Base-by-base conservation (phyloP, 2,329 filamentous ascomycete species). In the Phaeosphaeria sp. region DNA sequence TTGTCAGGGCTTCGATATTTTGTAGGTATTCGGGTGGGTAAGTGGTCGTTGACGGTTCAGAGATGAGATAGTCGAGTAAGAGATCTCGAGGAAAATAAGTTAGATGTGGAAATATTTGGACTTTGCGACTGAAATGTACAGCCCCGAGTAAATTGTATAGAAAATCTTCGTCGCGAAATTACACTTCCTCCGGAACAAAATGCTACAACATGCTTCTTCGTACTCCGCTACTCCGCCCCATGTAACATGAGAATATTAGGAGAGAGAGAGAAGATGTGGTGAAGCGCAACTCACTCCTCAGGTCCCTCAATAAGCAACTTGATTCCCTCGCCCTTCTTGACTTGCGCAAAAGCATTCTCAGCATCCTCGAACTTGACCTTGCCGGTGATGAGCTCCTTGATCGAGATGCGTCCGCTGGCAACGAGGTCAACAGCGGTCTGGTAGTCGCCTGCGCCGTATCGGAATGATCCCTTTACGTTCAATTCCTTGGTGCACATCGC, bases 401-500 rank as follows among this genome's bases (percentile, higher is more conserved):
- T 85, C 54, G 83, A 82, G 42, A 98, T 86, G 75, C 87, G 87
- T 49, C 91, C 91, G 24, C 80, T 84, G 7, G 85, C 84, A 1
- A 97, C 87, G 60, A 98, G 83, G 63, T 92, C 87, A 46, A 97
- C 84, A 4, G 92, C 92, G 6, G 93, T 86, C 74, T 89, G 86
- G 79, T 97, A 98, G 78, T 97, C 94, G 20, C 93, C 93, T 53
- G 87, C 86, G 3, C 89, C 89, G 78, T 98, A 98, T 40, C 94
- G 87, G 84, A 98, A 98, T 61, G 89, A 93, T 21, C 94, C 94
- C 74, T 90, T 91, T 47, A 91, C 85, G 11, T 89, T 96, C 51
- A 97, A 83, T 82, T 98, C 94, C 81, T 97, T 97, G 50, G 89
- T 84, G 77, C 93, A 96, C 73, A 96, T 83, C 5, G 91, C 90